phyloP scores from a whole-genome alignment of 805 yeast genomes.

The Lachancea sp. region DNA sequence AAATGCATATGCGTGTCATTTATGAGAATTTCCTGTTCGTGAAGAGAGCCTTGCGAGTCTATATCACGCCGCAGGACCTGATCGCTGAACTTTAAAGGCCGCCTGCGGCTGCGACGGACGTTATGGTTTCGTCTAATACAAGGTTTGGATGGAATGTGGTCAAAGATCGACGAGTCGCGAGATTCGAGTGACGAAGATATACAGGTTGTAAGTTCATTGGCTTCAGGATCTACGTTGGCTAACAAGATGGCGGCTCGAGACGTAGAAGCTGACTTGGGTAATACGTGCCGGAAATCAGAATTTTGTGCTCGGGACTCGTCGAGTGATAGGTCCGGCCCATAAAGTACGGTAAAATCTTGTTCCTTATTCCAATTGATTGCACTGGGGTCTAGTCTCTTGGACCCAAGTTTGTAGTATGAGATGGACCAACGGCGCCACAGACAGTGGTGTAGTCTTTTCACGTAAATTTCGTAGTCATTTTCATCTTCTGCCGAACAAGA shows the following conservation, averaged over 20 bases:
- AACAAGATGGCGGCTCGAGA: neutral
- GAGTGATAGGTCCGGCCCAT: slow-evolving; percentile 58
- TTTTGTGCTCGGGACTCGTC: neutral
- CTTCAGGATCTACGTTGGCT: slow-evolving; percentile 4
- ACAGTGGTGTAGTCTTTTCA: slow-evolving; percentile 64
- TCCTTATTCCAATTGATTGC: slow-evolving; percentile 92
- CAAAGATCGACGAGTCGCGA: slow-evolving; percentile 26
- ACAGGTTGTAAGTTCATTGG: slow-evolving; percentile 1
- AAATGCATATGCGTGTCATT: slow-evolving; percentile 16
- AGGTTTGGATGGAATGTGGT: slow-evolving; percentile 10
- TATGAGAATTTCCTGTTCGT: slow-evolving; percentile 19
- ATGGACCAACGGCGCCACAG: slow-evolving; percentile 96
- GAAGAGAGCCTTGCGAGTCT: slow-evolving; percentile 16
- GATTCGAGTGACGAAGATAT: slow-evolving; percentile 24
- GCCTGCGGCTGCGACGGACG: slow-evolving; percentile 1
- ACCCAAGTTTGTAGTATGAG: slow-evolving; percentile 49
- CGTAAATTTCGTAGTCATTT: slow-evolving; percentile 27
- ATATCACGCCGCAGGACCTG: slow-evolving; percentile 26
- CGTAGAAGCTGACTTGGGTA: no score
- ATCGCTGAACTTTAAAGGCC: slow-evolving; percentile 19
- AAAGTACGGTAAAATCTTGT: slow-evolving; percentile 89
- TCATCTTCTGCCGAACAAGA: slow-evolving; percentile 33
- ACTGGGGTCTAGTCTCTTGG: slow-evolving; percentile 70
- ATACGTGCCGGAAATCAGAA: no score
- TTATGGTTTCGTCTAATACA: slow-evolving; percentile 1